Base-by-base conservation (phyloP, 345 rosid species). In the Jatropha curcas region DNA sequence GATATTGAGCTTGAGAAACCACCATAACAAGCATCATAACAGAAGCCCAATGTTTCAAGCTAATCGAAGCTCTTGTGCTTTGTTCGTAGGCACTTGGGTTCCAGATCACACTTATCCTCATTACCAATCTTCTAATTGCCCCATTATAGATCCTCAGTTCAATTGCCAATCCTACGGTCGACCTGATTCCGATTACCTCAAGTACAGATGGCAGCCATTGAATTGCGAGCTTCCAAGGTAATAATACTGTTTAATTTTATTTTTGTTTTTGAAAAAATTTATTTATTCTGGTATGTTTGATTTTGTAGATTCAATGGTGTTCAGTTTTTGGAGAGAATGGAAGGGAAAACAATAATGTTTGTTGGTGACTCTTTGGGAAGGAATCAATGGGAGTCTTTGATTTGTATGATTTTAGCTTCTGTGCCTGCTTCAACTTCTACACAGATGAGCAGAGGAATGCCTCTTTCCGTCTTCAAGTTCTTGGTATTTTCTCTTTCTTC, bases 301-400 rank as follows among this genome's bases (percentile, higher is more conserved):
- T 5, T 30, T 24, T 35, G 9, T 67, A 94, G 98, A 76, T 94
- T 95, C 78, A 64, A 85, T 72, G 99, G 98, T 67, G 70, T 81
- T 39, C 86, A 88, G 35, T 92, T 91, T 84, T 64, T 95, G 82
- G 60, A 30, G 58, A 83, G 81, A 66, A 86, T 91, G 98, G 85
- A 80, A 64, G 90, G 91, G 80, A 91, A 85, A 84, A 86, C 79
- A 0, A 76, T 95, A 77, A 89, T 92, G 96, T 92, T 92, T 73
- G 99, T 92, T 45, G 99, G 99, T 63, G 99, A 92, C 74, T 95
- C 99, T 1, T 73, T 95, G 45, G 94, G 98, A 4, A 80, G 89
- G 74, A 91, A 94, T 70, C 98, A 94, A 77, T 94, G 93, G 93
- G 91, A 94, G 83, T 92, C 99, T 34, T 80, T 95, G 87, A 83